Base-by-base conservation (phyloP, 2,329 filamentous ascomycete species). In the Biscogniauxia sp. region DNA sequence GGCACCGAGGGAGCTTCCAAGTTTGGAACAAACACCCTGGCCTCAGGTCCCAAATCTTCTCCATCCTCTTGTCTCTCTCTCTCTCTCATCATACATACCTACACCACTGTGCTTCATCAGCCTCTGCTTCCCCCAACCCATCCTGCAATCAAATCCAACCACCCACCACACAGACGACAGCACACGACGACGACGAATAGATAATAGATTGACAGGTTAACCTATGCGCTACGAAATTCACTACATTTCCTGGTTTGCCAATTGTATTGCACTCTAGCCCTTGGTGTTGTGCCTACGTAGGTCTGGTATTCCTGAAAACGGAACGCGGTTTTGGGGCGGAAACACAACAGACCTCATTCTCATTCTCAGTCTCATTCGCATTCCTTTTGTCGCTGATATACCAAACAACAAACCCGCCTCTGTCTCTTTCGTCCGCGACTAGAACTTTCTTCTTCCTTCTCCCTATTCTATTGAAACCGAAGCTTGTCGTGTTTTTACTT, bases 11-110 rank as follows among this genome's bases (percentile, higher is more conserved):
- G 45, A 56, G 32, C 54, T 41, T 49, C 50, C 56, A 19, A n/a
- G 20, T 15, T 57, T 50, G 41, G 26, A 55, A n/a, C 41, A 51
- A 62, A 64, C 62, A 64, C 59, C 51, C 62, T 64, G 62, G 62
- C 62, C 62, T 64, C 60, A 64, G 57, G 51, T 26, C 54, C 41
- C 54, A 57, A 26, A 56, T 55, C 26, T 54, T 15, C 23, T 32
- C 13, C 53, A 54, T 20, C 53, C 37, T 45, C 37, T 45, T 45
- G 37, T 45, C 5, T 45, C 37, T 45, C 37, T 45, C 15, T 45
- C 7, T 17, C 15, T 45, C 13, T 41, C 37, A 5, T 13, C 13
- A 6, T 9, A 5, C 28, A 32, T 32, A 32, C 28, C 4, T 9
- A 23, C 23, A 23, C 23, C 23, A 32, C 11, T n/a, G n/a, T n/a